Evolutionary conservation across 2,329 filamentous ascomycete genomes (phyloP).

Genomic region (Ceratocystis ficicola): DNA sequence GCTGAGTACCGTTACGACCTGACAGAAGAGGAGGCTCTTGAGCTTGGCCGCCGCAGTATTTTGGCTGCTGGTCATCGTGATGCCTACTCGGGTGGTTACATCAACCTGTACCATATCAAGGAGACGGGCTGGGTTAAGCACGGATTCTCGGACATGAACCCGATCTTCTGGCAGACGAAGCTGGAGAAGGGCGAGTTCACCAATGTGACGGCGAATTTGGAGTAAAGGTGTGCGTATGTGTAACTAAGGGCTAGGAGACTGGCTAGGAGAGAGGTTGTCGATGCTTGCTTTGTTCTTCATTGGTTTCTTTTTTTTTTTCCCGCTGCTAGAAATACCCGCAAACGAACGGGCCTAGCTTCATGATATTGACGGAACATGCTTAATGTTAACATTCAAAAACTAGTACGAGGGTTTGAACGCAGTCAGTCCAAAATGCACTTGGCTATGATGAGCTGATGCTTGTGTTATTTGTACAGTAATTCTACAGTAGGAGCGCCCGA

Average conservation of each 20-base stretch:
- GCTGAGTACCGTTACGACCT: constrained; percentile 90
- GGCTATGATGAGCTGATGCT: neutral
- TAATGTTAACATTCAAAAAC: constrained; percentile 18
- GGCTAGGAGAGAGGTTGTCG: neutral
- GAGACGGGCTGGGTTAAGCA: constrained; percentile 98
- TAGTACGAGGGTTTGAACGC: neutral
- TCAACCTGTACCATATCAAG: constrained; percentile 98
- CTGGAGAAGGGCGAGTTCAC: constrained; percentile 96
- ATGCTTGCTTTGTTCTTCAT: constrained; percentile 13
- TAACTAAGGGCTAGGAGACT: neutral
- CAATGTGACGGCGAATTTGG: constrained; percentile 72
- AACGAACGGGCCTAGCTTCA: constrained; percentile 18
- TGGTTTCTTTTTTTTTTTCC: constrained; percentile 9
- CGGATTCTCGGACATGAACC: constrained; percentile 95
- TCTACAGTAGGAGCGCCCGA: constrained; percentile 21
- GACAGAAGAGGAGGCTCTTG: constrained; percentile 73
- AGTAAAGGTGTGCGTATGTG: constrained; percentile 30
- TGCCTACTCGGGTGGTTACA: constrained; percentile 96
- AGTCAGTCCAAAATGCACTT: neutral
- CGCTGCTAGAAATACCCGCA: constrained; percentile 15
- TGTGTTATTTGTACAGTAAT: constrained; percentile 21
- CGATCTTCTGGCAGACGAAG: constrained; percentile 99
- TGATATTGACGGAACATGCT: constrained; percentile 20
- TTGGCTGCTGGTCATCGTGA: constrained; percentile 92
- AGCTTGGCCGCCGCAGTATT: constrained; percentile 84